A percentile compares a stretch with the other conserved stretches of the same genome.
Conservation (phyloP, 2,329 filamentous ascomycete species). For the Fusarium lateritium region DNA sequence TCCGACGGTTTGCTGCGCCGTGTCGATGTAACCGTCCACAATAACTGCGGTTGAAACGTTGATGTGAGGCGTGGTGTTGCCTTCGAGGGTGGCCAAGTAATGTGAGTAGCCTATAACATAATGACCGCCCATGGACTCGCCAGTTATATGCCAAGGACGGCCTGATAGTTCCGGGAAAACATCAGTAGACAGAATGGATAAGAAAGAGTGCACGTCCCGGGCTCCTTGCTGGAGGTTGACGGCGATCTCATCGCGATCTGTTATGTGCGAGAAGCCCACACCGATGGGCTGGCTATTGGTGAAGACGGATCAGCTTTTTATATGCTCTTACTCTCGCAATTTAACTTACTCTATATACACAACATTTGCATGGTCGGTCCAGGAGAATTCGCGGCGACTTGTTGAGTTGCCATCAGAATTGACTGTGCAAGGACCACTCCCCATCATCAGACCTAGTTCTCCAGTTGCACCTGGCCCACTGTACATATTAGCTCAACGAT, state of each 20-base stretch:
- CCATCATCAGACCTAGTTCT: conserved; percentile 12
- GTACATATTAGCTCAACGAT: neutral
- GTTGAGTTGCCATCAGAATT: conserved; percentile 23
- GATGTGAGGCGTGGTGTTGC: neutral
- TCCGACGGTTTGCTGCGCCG: neutral
- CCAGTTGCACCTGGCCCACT: conserved; percentile 5
- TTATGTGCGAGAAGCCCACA: conserved; percentile 21
- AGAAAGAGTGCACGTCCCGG: conserved; percentile 10
- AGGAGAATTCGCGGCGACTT: conserved; percentile 17
- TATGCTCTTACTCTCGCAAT: rapidly evolving
- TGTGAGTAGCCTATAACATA: conserved; percentile 19
- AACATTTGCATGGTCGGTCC: conserved; percentile 20
- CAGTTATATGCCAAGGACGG: conserved; percentile 18
- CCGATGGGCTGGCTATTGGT: conserved; percentile 12
- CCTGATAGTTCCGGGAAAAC: conserved; percentile 14
- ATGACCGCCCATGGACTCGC: conserved; percentile 27
- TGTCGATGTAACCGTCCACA: conserved; percentile 16
- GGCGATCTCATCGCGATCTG: conserved; percentile 13
- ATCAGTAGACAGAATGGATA: neutral
- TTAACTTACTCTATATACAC: conserved; percentile 18
- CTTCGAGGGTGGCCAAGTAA: conserved; percentile 2
- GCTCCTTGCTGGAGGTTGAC: conserved; percentile 12
- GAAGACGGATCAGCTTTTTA: neutral
- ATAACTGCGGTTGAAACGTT: conserved; percentile 13
- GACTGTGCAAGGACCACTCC: conserved; percentile 9